Percentiles rank a stretch among this genome's conserved stretches.
phyloP scores from a whole-genome alignment of 306 rosid genomes.

The Cucurbita maxima region DNA sequence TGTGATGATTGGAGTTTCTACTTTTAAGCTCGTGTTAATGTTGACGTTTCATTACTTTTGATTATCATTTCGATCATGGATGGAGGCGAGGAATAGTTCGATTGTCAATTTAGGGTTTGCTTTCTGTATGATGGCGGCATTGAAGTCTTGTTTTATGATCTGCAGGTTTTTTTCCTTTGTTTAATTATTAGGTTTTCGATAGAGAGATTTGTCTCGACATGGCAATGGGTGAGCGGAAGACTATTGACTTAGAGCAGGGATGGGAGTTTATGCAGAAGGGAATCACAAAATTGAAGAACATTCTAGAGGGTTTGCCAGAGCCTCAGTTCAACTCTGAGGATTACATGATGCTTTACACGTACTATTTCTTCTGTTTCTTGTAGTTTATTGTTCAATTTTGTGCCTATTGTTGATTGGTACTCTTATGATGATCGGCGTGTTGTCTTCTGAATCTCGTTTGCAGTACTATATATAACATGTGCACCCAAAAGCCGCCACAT shows the following conservation, averaged over 20 bases:
- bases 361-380: neutral
- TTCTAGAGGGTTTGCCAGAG: constrained; percentile 14
- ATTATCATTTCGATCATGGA: neutral
- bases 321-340: constrained; percentile 16
- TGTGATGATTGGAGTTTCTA: neutral
- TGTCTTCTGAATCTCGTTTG: neutral
- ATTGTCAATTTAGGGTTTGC: neutral
- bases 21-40: neutral
- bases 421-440: neutral
- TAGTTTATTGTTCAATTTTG: neutral
- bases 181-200: neutral
- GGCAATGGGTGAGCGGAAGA: constrained; percentile 9
- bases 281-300: constrained; percentile 15
- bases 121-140: neutral
- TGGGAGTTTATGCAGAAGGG: constrained; percentile 25
- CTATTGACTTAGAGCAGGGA: constrained; percentile 12
- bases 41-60: neutral
- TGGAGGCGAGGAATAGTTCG: neutral
- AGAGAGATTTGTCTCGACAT: neutral
- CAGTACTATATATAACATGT: constrained; percentile 29
- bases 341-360: constrained; percentile 24
- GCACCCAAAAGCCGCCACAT: constrained; percentile 17
- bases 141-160: neutral
- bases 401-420: neutral
- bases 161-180: neutral